Conservation (phyloP, 1,139 yeast genomes). For the Taphrina flavorubra region DNA sequence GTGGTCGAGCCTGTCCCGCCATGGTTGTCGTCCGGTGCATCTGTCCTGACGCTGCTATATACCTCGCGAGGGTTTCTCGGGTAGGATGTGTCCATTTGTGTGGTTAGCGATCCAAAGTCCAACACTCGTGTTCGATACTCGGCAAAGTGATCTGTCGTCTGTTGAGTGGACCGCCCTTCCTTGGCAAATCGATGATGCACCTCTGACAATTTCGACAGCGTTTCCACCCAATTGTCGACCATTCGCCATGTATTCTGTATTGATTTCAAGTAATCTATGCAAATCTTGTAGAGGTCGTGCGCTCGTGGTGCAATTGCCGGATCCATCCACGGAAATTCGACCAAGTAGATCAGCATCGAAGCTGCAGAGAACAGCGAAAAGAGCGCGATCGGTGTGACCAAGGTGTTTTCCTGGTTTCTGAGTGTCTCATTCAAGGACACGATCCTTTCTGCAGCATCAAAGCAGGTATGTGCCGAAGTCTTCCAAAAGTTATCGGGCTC, state of each 20-base stretch:
- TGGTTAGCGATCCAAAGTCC: slow-evolving; percentile 32
- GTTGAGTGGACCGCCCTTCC: slow-evolving; percentile 24
- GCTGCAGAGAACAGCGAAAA: slow-evolving; percentile 35
- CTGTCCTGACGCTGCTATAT: slow-evolving; percentile 31
- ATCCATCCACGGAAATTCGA: slow-evolving; percentile 36
- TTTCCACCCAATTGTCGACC: slow-evolving; percentile 39
- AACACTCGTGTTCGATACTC: slow-evolving; percentile 36
- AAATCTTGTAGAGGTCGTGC: slow-evolving; percentile 9
- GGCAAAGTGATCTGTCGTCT: slow-evolving; percentile 35
- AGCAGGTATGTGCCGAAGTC: slow-evolving; percentile 28
- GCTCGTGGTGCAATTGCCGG: slow-evolving; percentile 32
- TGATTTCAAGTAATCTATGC: slow-evolving; percentile 21
- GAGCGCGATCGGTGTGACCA: slow-evolving; percentile 31
- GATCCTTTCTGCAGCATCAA: slow-evolving; percentile 33
- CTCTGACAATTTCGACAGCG: slow-evolving; percentile 27
- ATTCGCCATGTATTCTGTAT: slow-evolving; percentile 31
- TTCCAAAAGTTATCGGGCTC: slow-evolving; percentile 37
- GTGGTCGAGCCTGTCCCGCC: slow-evolving; percentile 1
- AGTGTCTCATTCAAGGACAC: slow-evolving; percentile 29
- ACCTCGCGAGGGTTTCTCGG: slow-evolving; percentile 30
- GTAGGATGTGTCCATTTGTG: slow-evolving; percentile 25
- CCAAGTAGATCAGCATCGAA: slow-evolving; percentile 28
- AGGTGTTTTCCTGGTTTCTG: slow-evolving; percentile 16
- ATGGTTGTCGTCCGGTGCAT: slow-evolving; percentile 4
- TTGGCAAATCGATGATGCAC: slow-evolving; percentile 31